Percentiles rank a stretch among this genome's conserved stretches.
phyloP scores from a whole-genome alignment of 805 yeast genomes.

The Pichia californica region DNA sequence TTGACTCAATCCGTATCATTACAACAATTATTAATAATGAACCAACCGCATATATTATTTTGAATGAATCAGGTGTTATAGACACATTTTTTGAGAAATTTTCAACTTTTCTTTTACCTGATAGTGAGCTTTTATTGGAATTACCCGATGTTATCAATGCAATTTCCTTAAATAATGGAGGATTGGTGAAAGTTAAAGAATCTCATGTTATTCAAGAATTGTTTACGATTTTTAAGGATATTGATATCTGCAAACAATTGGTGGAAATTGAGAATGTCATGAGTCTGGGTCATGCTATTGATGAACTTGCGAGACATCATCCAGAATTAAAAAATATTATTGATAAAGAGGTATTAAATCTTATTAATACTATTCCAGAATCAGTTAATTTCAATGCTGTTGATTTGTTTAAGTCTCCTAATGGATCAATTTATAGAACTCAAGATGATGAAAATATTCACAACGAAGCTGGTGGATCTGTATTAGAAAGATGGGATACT shows the following conservation, averaged over 20 bases:
- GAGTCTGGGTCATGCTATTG: conserved; percentile 61
- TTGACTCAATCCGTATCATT: conserved; percentile 56
- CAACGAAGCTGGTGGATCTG: conserved; percentile 35
- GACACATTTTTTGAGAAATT: conserved; percentile 57
- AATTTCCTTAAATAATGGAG: conserved; percentile 68
- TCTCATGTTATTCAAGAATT: conserved; percentile 33
- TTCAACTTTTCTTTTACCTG: conserved; percentile 46
- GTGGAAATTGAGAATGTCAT: conserved; percentile 47
- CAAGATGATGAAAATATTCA: conserved; percentile 36
- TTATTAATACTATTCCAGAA: conserved; percentile 41
- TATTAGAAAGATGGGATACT: conserved; percentile 48
- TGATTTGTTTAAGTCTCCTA: conserved; percentile 37
- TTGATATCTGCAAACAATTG: conserved; percentile 47
- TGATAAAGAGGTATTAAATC: conserved; percentile 37
- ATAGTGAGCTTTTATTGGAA: conserved; percentile 50
- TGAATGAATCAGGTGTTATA: conserved; percentile 72
- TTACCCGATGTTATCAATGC: conserved; percentile 80
- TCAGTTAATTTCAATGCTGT: conserved; percentile 35
- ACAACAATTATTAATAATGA: conserved; percentile 77
- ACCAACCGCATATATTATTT: conserved; percentile 78
- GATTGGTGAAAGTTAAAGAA: conserved; percentile 50
- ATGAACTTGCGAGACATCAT: conserved; percentile 78
- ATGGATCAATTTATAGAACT: conserved; percentile 34
- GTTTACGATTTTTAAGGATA: conserved; percentile 45
- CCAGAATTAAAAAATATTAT: conserved; percentile 62